These are phyloP conservation scores for Verticillium klebahnii DNA, from an alignment of 2,329 filamentous ascomycete genomes.

Conservation along the genomic window DNA sequence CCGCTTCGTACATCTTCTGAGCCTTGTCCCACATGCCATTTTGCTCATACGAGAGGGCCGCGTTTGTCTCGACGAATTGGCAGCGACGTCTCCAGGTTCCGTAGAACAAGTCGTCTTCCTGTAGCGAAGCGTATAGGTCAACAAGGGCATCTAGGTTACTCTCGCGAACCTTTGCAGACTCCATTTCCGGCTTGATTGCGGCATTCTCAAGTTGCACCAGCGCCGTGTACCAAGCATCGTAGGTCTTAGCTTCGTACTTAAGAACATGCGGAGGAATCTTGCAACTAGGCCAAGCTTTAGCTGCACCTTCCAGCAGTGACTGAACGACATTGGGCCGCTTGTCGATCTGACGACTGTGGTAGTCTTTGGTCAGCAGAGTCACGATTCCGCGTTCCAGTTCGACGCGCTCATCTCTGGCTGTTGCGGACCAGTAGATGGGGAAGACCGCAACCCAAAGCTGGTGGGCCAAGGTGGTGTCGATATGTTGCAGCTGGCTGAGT, in stretches of 20 bases:
- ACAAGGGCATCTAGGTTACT: slow-evolving; percentile 96
- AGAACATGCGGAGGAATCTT: slow-evolving; percentile 94
- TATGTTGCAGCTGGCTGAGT: slow-evolving; percentile 85
- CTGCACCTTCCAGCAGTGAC: slow-evolving; percentile 82
- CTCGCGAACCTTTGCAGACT: slow-evolving; percentile 80
- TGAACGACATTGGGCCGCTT: slow-evolving; percentile 94
- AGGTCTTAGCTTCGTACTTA: slow-evolving; percentile 91
- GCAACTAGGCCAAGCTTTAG: slow-evolving; percentile 78
- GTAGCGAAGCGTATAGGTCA: slow-evolving; percentile 82
- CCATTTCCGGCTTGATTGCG: slow-evolving; percentile 76
- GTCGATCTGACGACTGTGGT: slow-evolving; percentile 89
- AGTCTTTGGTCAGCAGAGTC: slow-evolving; percentile 88
- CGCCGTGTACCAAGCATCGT: slow-evolving; percentile 96
- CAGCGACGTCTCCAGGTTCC: slow-evolving; percentile 93
- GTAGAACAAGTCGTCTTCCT: slow-evolving; percentile 97
- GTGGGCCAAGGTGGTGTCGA: slow-evolving; percentile 75
- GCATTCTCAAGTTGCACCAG: slow-evolving; percentile 85
- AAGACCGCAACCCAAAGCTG: slow-evolving; percentile 90
- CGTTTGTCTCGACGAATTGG: slow-evolving; percentile 96
- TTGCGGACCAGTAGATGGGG: slow-evolving; percentile 88
- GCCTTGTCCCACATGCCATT: slow-evolving; percentile 99
- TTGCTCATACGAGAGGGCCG: slow-evolving; percentile 95
- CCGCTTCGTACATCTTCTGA: slow-evolving; percentile 92
- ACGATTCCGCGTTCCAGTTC: slow-evolving; percentile 91
- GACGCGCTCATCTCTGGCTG: slow-evolving; percentile 79